Evolutionary conservation across 495 filamentous ascomycete genomes (phyloP).

Genomic region (Aspergillus heteromorphus): DNA sequence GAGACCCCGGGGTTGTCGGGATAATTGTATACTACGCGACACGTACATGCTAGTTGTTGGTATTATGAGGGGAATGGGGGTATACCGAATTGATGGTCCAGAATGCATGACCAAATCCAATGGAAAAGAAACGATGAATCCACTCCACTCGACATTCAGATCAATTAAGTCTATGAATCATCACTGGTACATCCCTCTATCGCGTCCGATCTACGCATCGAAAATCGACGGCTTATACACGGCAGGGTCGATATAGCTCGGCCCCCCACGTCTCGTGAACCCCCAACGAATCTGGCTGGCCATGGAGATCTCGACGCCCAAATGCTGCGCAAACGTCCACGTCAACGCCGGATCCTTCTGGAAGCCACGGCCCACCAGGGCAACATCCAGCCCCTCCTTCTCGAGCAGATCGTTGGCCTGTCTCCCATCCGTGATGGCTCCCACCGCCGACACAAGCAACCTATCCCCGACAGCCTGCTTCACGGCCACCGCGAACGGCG

Average conservation of each 20-base stretch:
- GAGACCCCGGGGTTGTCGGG: slow-evolving; percentile 49
- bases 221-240: slow-evolving; percentile 16
- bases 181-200: too few relatives aligned
- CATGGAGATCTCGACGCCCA: slow-evolving; percentile 51
- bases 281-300: slow-evolving; percentile 63
- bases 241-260: slow-evolving; percentile 11
- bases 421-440: slow-evolving; percentile 55
- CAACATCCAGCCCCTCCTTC: slow-evolving; percentile 54
- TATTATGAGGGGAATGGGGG: background rate
- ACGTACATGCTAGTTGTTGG: too few relatives aligned
- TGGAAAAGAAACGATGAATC: too few relatives aligned
- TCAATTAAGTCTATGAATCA: too few relatives aligned
- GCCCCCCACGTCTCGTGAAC: slow-evolving; percentile 19
- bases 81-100: background rate
- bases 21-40: too few relatives aligned
- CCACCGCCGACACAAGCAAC: slow-evolving; percentile 57
- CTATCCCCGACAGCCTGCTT: slow-evolving; percentile 59
- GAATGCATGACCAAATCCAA: too few relatives aligned
- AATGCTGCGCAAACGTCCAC: slow-evolving; percentile 61
- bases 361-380: slow-evolving; percentile 61
- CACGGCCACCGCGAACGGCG: slow-evolving; percentile 55
- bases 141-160: too few relatives aligned
- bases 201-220: background rate
- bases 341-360: slow-evolving; percentile 60
- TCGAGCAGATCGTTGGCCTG: slow-evolving; percentile 55